phyloP scores from a whole-genome alignment of 2,329 filamentous ascomycete species.

The Seiridium cupressi region DNA sequence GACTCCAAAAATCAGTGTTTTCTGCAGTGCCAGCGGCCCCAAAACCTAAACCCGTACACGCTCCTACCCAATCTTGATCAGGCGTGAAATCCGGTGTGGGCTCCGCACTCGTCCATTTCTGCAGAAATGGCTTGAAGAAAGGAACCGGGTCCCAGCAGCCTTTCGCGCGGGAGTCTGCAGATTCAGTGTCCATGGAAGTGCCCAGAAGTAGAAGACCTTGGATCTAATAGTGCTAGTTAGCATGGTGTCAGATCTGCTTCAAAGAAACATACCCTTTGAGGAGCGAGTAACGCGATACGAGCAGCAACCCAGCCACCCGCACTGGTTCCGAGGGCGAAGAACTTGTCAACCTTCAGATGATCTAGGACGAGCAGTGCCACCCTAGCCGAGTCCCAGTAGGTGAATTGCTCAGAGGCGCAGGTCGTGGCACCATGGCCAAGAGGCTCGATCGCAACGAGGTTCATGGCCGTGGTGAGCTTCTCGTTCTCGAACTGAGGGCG shows the following conservation, averaged over 20 bases:
- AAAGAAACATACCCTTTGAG: slow-evolving; percentile 37
- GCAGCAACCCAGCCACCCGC: slow-evolving; percentile 51
- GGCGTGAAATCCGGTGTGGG: slow-evolving; percentile 46
- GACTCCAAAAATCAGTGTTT: slow-evolving; percentile 42
- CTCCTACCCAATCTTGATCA: slow-evolving; percentile 43
- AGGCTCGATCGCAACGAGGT: slow-evolving; percentile 51
- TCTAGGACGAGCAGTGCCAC: slow-evolving; percentile 57
- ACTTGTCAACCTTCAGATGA: slow-evolving; percentile 42
- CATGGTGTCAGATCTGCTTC: background rate
- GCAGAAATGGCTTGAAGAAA: slow-evolving; percentile 38
- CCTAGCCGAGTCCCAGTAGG: slow-evolving; percentile 53
- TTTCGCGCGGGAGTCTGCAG: slow-evolving; percentile 38
- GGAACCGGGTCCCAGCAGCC: slow-evolving; percentile 49
- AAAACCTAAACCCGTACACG: slow-evolving; percentile 45
- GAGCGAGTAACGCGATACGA: slow-evolving; percentile 50
- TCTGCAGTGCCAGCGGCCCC: slow-evolving; percentile 35
- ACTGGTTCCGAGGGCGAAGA: slow-evolving; percentile 49
- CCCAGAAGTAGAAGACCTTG: slow-evolving; percentile 46
- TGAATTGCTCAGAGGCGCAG: slow-evolving; percentile 44
- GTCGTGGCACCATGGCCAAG: slow-evolving; percentile 50
- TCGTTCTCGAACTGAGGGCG: slow-evolving; percentile 39
- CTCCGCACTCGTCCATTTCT: slow-evolving; percentile 36
- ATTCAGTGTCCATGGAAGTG: slow-evolving; percentile 54
- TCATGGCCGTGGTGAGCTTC: slow-evolving; percentile 37
- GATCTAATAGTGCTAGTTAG: slow-evolving; percentile 32